Percentiles rank a stretch among this genome's conserved stretches.
Evolutionary conservation across 148 eudicot genomes (phyloP).

Genomic region (Silene latifolia): DNA sequence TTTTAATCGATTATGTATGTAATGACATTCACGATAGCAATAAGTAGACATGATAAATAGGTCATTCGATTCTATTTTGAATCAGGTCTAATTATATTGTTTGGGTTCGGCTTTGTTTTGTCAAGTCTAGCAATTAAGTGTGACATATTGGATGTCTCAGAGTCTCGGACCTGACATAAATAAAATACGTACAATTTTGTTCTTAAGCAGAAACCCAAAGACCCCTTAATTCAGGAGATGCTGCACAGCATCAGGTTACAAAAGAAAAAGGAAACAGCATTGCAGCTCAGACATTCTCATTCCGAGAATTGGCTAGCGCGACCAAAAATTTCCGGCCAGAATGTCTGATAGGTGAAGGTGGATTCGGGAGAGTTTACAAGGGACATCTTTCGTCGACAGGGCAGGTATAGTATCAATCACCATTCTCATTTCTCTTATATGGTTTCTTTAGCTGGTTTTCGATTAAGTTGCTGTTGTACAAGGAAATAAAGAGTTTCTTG

Average conservation of each 20-base stretch:
- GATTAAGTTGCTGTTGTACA: not conserved
- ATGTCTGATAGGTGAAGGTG: conserved; percentile 60
- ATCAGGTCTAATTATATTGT: too few relatives aligned
- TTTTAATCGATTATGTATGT: too few relatives aligned
- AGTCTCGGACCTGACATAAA: too few relatives aligned
- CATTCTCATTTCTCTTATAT: not conserved
- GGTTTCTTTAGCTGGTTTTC: not conserved
- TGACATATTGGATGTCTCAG: too few relatives aligned
- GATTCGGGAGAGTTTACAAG: conserved; percentile 68
- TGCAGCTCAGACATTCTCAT: conserved; percentile 57
- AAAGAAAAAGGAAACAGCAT: conserved; percentile 36
- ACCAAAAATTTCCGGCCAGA: conserved; percentile 66
- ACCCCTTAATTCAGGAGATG: conserved; percentile 20
- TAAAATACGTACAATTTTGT: not conserved
- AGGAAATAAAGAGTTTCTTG: too few relatives aligned
- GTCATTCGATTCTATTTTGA: too few relatives aligned
- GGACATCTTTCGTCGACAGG: conserved; percentile 40
- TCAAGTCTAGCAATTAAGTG: too few relatives aligned
- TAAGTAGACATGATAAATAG: too few relatives aligned
- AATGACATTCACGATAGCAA: too few relatives aligned
- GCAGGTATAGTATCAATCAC: conserved; percentile 44
- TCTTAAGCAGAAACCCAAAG: conserved; percentile 27
- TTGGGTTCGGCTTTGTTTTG: too few relatives aligned
- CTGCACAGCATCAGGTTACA: conserved; percentile 17
- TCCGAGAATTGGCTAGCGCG: conserved; percentile 59